Percentiles rank a stretch among this genome's conserved stretches.
Evolutionary conservation across 2,329 filamentous ascomycete genomes (phyloP).

Genomic region (Didymella pomorum): DNA sequence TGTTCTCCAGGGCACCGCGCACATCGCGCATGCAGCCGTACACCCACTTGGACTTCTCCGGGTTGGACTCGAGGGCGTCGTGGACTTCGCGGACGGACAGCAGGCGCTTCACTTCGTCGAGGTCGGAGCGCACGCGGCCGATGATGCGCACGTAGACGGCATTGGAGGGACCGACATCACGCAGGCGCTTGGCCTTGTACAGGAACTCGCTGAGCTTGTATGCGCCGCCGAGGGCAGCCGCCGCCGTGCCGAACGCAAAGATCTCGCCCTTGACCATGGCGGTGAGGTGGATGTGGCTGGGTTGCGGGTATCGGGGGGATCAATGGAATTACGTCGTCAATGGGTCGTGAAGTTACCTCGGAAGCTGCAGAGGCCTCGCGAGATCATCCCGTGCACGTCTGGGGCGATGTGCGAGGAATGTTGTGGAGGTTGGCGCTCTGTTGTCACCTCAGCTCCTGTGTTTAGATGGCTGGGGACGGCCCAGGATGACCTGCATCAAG

Average conservation of each 20-base stretch:
- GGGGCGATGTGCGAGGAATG: slow-evolving; percentile 35
- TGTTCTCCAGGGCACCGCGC: slow-evolving; percentile 49
- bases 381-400: slow-evolving; percentile 44
- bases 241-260: slow-evolving; percentile 44
- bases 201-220: slow-evolving; percentile 52
- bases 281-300: slow-evolving; percentile 17
- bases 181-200: slow-evolving; percentile 46
- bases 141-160: slow-evolving; percentile 52
- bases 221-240: slow-evolving; percentile 46
- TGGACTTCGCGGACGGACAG: slow-evolving; percentile 49
- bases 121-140: slow-evolving; percentile 47
- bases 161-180: slow-evolving; percentile 49
- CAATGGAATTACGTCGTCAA: slow-evolving; percentile 28
- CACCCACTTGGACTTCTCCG: slow-evolving; percentile 50
- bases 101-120: slow-evolving; percentile 50
- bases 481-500: slow-evolving; percentile 13
- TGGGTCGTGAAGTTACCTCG: slow-evolving; percentile 31
- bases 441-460: slow-evolving; percentile 22
- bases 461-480: slow-evolving; percentile 21
- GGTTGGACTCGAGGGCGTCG: slow-evolving; percentile 48
- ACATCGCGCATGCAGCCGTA: slow-evolving; percentile 48
- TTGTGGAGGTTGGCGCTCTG: slow-evolving; percentile 25
- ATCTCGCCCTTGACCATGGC: slow-evolving; percentile 46
- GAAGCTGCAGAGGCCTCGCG: slow-evolving; percentile 40
- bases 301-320: slow-evolving; percentile 2